Conservation (phyloP, 2,329 filamentous ascomycete species). For the Paraconiothyrium sp. region DNA sequence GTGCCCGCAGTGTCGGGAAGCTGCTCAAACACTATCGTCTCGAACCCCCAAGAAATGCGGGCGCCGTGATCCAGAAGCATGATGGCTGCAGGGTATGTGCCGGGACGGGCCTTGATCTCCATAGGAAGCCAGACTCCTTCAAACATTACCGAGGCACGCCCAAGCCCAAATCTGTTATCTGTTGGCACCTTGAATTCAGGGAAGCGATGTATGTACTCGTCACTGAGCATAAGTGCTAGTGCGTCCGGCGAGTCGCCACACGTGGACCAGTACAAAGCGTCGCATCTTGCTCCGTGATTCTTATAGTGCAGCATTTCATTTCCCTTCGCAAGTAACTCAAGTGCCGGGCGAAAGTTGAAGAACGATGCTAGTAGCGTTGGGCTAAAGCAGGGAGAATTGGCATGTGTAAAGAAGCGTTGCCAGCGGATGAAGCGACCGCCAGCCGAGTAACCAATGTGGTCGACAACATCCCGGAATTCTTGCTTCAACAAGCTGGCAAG, state of each 20-base stretch:
- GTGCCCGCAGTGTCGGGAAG: background rate
- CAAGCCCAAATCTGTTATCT: background rate
- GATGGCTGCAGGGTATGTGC: background rate
- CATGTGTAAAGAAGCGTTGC: background rate
- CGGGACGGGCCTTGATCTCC: background rate
- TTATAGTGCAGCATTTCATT: background rate
- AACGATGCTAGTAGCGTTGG: slow-evolving; percentile 1
- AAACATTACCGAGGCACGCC: background rate
- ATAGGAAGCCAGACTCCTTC: background rate
- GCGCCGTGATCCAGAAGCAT: background rate
- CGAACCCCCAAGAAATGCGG: background rate
- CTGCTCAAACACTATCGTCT: background rate
- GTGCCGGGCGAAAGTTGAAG: background rate
- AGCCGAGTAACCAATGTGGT: background rate
- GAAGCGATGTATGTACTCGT: background rate
- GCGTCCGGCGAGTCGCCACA: background rate
- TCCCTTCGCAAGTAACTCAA: background rate
- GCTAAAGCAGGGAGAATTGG: background rate
- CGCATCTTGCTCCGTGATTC: background rate
- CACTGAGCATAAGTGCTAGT: background rate
- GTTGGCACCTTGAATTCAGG: background rate
- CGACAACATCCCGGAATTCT: background rate
- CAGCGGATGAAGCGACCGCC: background rate
- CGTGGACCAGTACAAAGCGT: background rate
- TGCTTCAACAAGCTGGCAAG: background rate